These are phyloP conservation scores for Debaryomyces maramus DNA, from an alignment of 805 yeast species.

Conservation along the genomic window DNA sequence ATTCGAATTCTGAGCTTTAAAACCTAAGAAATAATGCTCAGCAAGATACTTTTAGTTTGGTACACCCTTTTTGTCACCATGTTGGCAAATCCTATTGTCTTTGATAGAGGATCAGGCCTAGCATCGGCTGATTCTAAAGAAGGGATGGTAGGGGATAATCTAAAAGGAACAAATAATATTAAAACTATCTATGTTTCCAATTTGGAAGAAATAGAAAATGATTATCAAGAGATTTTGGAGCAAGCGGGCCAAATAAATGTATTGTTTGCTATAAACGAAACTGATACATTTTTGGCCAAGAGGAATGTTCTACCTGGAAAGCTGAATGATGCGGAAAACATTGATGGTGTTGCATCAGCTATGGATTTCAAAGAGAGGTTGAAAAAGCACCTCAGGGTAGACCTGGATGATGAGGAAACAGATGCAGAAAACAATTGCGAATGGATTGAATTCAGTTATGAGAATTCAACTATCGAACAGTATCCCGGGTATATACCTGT, in stretches of 20 bases:
- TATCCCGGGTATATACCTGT: constrained; percentile 18
- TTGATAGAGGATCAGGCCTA: too few species aligned
- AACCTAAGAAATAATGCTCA: too few species aligned
- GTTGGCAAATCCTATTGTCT: too few species aligned
- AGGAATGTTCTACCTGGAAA: background rate
- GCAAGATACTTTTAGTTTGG: too few species aligned
- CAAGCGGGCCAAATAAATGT: constrained; percentile 1
- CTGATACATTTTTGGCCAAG: constrained; percentile 1
- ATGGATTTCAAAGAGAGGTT: background rate
- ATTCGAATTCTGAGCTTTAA: too few species aligned
- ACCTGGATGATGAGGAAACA: background rate
- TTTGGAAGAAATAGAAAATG: constrained; percentile 1
- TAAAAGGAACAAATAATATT: background rate
- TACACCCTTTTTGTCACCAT: too few species aligned
- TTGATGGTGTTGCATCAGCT: constrained; percentile 7
- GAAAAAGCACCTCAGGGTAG: background rate
- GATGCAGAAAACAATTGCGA: background rate
- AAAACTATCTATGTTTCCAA: background rate
- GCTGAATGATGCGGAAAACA: constrained; percentile 1
- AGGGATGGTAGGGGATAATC: background rate
- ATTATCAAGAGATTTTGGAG: background rate
- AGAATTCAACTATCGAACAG: constrained; percentile 3
- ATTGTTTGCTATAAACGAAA: constrained; percentile 4
- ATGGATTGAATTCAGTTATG: constrained; percentile 14
- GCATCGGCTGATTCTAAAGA: too few species aligned